Conservation (phyloP, 163 green algal genomes). For the Scenedesmus sp. region DNA sequence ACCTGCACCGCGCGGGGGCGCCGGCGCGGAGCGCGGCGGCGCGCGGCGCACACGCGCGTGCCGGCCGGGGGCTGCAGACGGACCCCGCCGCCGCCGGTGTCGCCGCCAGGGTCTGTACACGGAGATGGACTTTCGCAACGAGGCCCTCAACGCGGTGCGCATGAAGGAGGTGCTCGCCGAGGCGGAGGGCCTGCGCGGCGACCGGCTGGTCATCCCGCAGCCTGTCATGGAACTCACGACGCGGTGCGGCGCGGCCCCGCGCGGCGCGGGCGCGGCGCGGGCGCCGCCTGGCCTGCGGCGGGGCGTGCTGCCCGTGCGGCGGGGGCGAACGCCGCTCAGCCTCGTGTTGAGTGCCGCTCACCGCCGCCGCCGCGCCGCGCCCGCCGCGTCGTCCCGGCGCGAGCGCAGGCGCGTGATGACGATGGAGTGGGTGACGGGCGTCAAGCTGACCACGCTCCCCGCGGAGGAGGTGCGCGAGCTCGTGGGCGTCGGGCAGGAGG, state of each 20-base stretch:
- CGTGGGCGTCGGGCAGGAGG: constrained; percentile 78
- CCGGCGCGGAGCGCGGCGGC: no score
- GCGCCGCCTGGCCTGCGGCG: no score
- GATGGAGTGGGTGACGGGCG: constrained; percentile 87
- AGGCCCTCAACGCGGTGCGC: constrained; percentile 74
- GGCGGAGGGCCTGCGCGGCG: constrained; percentile 49
- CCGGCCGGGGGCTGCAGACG: no score
- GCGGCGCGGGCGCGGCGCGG: no score
- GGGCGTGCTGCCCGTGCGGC: no score
- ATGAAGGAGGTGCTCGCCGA: constrained; percentile 70
- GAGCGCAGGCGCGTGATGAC: constrained; percentile 75
- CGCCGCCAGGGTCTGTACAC: constrained; percentile 58
- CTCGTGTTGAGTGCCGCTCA: no score
- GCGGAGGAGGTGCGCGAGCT: constrained; percentile 74
- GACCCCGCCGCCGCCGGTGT: no score
- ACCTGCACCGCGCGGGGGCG: constrained; percentile 43
- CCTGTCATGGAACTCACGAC: constrained; percentile 66
- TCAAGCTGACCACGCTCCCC: constrained; percentile 86
- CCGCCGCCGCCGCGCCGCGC: no score
- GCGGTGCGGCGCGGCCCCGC: constrained; percentile 46
- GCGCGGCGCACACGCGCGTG: no score
- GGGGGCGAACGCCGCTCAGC: no score
- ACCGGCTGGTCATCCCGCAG: constrained; percentile 62
- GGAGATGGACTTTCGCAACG: constrained; percentile 81
- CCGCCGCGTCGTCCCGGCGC: not conserved